Base-by-base conservation (phyloP, 2,329 filamentous ascomycete species). In the Ambrosiella xylebori region DNA sequence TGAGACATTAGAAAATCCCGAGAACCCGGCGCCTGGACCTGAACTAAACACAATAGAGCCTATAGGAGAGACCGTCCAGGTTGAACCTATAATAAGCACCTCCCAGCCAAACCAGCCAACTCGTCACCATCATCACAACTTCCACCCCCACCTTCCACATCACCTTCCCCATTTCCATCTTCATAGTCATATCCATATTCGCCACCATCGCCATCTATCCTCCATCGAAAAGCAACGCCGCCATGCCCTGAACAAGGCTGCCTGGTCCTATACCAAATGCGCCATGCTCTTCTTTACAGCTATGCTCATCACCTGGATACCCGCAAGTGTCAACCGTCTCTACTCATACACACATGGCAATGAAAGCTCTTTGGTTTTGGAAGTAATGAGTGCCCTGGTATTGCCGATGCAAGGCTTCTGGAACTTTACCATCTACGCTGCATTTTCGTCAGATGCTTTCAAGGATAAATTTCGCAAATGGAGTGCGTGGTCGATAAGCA, bases 331-430 rank as follows among this genome's bases (percentile, higher is more conserved):
- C 56, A 89, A 90, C 67, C 75, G 86, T 1, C 74, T 88, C 13
- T 87, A 84, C 68, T 78, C 78, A 7, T 71, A 86, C 13, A 71
- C 78, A 5, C 71, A 82, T 63, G 70, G 73, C 0, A 68, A 75
- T 17, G 54, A 73, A 2, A 68, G 74, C 0, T 74, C 71, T 2
- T 75, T 80, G 54, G 70, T 73, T 0, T 74, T 90, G 19, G 79
- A 85, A 64, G 78, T 83, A 64, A 75, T 80, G 54, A 81, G 82
- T 13, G 79, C 82, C 0, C 72, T 85, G n/a, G 85, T 89, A 0
- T 73, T 90, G 7, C 85, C 86, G 0, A 71, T 87, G 0, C 86
- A 90, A 65, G 86, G 86, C 0, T 84, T 88, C 64, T 89, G 85
- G 84, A 90, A 90, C 66, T 77, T 80, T 17, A 65, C 83, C 56